These are phyloP conservation scores for Calonectria montana DNA, from an alignment of 2,329 filamentous ascomycete genomes.

Conservation along the genomic window DNA sequence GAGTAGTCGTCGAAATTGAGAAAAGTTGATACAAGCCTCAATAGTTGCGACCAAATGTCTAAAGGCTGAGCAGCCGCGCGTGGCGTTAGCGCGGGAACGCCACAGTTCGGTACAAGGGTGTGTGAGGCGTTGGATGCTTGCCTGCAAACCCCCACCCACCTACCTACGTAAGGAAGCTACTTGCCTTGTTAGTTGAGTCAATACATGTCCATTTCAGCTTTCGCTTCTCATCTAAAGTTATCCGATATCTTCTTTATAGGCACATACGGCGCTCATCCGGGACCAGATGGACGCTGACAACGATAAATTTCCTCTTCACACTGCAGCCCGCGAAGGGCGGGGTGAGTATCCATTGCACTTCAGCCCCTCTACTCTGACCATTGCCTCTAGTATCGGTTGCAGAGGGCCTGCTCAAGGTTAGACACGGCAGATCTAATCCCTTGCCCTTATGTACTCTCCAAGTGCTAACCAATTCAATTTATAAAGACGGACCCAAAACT, in stretches of 20 bases:
- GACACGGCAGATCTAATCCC: constrained; percentile 27
- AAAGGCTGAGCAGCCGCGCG: constrained; percentile 45
- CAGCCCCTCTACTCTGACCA: constrained; percentile 19
- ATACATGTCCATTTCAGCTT: background rate
- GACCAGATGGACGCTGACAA: constrained; percentile 47
- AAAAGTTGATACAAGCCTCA: constrained; percentile 26
- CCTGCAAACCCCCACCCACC: background rate
- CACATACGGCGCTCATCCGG: background rate
- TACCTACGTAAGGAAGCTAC: constrained; percentile 16
- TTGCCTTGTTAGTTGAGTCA: constrained; percentile 19
- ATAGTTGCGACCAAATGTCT: constrained; percentile 37
- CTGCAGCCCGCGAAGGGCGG: constrained; percentile 86
- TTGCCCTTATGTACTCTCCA: background rate
- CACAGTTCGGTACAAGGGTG: constrained; percentile 26
- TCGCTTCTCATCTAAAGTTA: background rate
- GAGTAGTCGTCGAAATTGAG: constrained; percentile 8
- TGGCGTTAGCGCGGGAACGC: constrained; percentile 40
- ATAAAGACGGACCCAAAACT: constrained; percentile 81
- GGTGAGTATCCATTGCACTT: constrained; percentile 62
- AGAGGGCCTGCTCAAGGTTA: constrained; percentile 66
- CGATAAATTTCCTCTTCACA: constrained; percentile 85
- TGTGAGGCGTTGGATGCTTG: constrained; percentile 5
- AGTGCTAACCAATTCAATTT: background rate
- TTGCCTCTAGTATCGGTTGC: constrained; percentile 69
- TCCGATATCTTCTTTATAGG: background rate